Conservation (phyloP, 2,329 filamentous ascomycete species). For the Phialophora expanda region DNA sequence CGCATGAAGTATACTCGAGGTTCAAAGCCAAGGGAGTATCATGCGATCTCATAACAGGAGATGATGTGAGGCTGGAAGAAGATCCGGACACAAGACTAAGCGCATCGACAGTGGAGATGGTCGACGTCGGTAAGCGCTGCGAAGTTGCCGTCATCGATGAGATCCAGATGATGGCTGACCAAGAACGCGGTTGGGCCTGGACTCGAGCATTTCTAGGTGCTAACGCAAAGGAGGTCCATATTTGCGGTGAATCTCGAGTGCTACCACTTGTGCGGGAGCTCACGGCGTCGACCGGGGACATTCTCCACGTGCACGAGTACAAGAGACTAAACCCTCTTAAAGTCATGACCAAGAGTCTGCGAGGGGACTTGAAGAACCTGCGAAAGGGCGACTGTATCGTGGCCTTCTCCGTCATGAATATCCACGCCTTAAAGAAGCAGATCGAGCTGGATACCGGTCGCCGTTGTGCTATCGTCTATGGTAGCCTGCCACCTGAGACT, state of each 20-base stretch:
- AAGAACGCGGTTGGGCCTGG: slow-evolving; percentile 89
- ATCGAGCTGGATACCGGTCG: slow-evolving; percentile 78
- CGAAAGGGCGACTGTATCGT: slow-evolving; percentile 91
- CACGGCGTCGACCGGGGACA: slow-evolving; percentile 79
- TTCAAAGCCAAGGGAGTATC: slow-evolving; percentile 76
- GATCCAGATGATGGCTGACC: slow-evolving; percentile 92
- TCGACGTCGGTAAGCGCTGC: slow-evolving; percentile 62
- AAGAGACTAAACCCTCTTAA: slow-evolving; percentile 79
- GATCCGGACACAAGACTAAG: slow-evolving; percentile 60
- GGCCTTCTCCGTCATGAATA: slow-evolving; percentile 78
- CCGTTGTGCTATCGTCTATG: slow-evolving; percentile 91
- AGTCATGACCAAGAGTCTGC: slow-evolving; percentile 67
- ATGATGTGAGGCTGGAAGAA: slow-evolving; percentile 77
- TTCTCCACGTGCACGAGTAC: slow-evolving; percentile 80
- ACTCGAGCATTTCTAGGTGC: slow-evolving; percentile 87
- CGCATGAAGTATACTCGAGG: slow-evolving; percentile 92
- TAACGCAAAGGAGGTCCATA: slow-evolving; percentile 84
- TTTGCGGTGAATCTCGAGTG: slow-evolving; percentile 87
- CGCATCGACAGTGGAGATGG: slow-evolving; percentile 96
- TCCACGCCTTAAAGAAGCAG: slow-evolving; percentile 77
- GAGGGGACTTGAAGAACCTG: slow-evolving; percentile 68
- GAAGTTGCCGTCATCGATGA: slow-evolving; percentile 98
- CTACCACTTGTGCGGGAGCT: slow-evolving; percentile 79
- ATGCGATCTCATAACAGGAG: slow-evolving; percentile 86
- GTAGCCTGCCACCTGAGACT: slow-evolving; percentile 87